Conservation (phyloP, 345 rosid species). For the Orychophragmus violaceus region DNA sequence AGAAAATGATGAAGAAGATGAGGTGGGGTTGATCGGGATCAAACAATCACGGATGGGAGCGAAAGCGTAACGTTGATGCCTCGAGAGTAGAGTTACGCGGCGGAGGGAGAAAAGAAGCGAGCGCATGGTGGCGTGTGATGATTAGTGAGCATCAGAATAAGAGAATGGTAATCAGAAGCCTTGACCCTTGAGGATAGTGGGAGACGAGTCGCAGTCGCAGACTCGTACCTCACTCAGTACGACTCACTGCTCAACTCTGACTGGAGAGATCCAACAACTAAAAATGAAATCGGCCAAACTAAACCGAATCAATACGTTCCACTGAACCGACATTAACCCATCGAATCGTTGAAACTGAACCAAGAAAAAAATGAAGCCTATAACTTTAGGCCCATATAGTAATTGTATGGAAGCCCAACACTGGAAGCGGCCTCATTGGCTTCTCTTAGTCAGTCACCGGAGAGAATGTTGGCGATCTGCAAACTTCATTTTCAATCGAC, state of each 20-base stretch:
- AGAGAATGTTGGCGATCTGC: neutral
- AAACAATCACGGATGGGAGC: neutral
- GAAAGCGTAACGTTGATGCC: slow-evolving; percentile 8
- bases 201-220: neutral
- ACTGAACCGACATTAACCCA: neutral
- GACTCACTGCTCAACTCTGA: neutral
- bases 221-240: neutral
- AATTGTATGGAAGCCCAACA: neutral
- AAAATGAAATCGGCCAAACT: neutral
- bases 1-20: neutral
- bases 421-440: neutral
- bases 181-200: neutral
- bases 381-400: slow-evolving; percentile 14
- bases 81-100: slow-evolving; percentile 10
- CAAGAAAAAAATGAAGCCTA: neutral
- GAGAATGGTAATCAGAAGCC: neutral
- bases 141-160: neutral
- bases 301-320: neutral
- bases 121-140: slow-evolving; percentile 8
- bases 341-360: neutral
- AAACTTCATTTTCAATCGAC: neutral
- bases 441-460: slow-evolving; percentile 17
- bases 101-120: slow-evolving; percentile 12
- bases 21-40: slow-evolving; percentile 7
- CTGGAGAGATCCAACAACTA: neutral